A percentile compares a stretch with the other conserved stretches of the same genome.
Evolutionary conservation across 2,329 filamentous ascomycete genomes (phyloP).

Genomic region (Aureobasidium sp.): DNA sequence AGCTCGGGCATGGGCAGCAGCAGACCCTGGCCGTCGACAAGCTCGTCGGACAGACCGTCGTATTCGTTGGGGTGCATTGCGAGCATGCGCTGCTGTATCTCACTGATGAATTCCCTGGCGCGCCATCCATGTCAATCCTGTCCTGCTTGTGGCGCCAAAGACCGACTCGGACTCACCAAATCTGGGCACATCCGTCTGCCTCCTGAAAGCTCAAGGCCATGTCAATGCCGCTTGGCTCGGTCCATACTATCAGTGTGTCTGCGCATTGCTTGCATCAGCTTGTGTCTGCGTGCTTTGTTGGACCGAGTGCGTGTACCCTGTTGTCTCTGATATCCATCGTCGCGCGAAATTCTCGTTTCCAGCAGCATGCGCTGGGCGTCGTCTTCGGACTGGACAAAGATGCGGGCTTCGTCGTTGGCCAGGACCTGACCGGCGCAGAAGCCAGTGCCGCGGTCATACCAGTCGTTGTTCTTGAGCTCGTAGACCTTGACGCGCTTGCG

Average conservation of each 20-base stretch:
- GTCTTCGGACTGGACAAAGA: conserved; percentile 90
- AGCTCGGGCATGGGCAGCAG: conserved; percentile 71
- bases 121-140: background rate
- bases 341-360: conserved; percentile 82
- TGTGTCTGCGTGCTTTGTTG: background rate
- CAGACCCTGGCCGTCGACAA: conserved; percentile 64
- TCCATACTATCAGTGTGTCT: conserved; percentile 97
- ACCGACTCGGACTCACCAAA: conserved; percentile 58
- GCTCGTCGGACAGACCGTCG: conserved; percentile 81
- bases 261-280: conserved; percentile 4
- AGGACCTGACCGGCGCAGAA: conserved; percentile 77
- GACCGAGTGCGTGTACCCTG: conserved; percentile 57
- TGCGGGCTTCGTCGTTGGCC: conserved; percentile 72
- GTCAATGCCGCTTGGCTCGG: conserved; percentile 79
- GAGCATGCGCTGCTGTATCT: conserved; percentile 68
- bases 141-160: background rate
- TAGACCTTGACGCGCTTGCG: conserved; percentile 88
- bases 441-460: conserved; percentile 94
- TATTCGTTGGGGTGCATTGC: conserved; percentile 58
- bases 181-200: conserved; percentile 81
- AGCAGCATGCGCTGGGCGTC: conserved; percentile 74
- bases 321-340: conserved; percentile 96
- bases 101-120: conserved; percentile 79
- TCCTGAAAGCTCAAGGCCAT: conserved; percentile 99
- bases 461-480: conserved; percentile 96